These are phyloP conservation scores for Lophiostoma macrostomum DNA, from an alignment of 495 filamentous ascomycete species.

Conservation along the genomic window DNA sequence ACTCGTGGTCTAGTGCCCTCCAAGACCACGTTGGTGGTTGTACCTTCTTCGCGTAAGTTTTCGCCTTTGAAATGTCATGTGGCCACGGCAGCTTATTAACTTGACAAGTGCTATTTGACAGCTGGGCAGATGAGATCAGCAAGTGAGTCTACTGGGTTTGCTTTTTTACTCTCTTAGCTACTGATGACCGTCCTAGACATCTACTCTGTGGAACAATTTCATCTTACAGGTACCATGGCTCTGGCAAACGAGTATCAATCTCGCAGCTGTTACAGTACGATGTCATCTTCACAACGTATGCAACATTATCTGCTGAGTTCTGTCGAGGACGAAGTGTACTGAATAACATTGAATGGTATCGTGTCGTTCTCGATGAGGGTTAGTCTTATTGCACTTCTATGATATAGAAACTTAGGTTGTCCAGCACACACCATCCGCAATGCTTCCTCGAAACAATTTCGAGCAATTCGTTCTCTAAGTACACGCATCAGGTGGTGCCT, in stretches of 20 bases:
- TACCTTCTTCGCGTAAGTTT: constrained; percentile 41
- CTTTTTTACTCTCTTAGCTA: neutral
- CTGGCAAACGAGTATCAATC: constrained; percentile 6
- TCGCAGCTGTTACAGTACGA: constrained; percentile 34
- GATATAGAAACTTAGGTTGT: constrained; percentile 30
- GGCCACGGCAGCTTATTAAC: neutral
- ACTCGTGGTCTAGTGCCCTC: constrained; percentile 20
- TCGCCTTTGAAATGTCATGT: neutral
- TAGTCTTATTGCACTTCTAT: constrained; percentile 16
- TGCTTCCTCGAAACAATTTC: too few relatives aligned
- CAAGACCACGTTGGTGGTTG: constrained; percentile 46
- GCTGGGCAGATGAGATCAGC: constrained; percentile 37
- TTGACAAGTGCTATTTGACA: constrained; percentile 31
- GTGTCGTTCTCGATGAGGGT: constrained; percentile 50
- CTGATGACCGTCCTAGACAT: constrained; percentile 30
- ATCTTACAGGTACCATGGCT: constrained; percentile 41
- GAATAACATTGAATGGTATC: constrained; percentile 40
- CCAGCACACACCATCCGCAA: too few relatives aligned
- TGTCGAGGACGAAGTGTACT: constrained; percentile 28
- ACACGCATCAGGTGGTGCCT: constrained; percentile 47
- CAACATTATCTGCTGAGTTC: constrained; percentile 39
- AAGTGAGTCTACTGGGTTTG: constrained; percentile 38
- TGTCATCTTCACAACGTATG: constrained; percentile 46
- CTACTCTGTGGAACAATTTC: constrained; percentile 29
- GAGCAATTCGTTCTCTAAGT: neutral